Percentiles rank a stretch among this genome's conserved stretches.
Evolutionary conservation across 2,329 filamentous ascomycete genomes (phyloP).

Genomic region (Fusarium papillatum): DNA sequence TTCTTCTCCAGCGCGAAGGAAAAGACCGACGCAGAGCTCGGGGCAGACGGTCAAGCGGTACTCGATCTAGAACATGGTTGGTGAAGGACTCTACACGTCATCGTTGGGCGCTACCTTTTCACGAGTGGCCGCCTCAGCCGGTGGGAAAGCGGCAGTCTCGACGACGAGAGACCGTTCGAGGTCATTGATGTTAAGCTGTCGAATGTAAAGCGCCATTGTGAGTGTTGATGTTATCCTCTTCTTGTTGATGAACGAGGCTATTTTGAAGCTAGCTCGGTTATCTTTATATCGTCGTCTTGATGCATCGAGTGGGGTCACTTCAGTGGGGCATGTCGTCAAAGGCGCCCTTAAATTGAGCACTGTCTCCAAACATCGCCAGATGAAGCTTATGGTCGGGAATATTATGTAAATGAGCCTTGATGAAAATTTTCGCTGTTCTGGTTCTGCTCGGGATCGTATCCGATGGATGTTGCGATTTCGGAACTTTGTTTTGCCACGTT

Average conservation of each 20-base stretch:
- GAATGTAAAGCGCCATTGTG: slow-evolving; percentile 42
- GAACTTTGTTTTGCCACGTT: background rate
- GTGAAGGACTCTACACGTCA: background rate
- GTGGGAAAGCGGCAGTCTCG: slow-evolving; percentile 47
- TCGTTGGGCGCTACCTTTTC: slow-evolving; percentile 39
- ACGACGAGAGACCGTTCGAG: slow-evolving; percentile 41
- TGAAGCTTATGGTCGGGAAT: background rate
- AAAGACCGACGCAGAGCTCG: slow-evolving; percentile 45
- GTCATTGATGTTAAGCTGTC: slow-evolving; percentile 38
- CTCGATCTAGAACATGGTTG: slow-evolving; percentile 39
- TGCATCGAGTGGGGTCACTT: background rate
- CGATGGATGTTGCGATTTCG: background rate
- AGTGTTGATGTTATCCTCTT: no score
- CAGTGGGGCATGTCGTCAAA: background rate
- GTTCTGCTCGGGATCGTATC: background rate
- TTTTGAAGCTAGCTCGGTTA: background rate
- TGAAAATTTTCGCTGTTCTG: background rate
- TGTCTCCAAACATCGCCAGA: background rate
- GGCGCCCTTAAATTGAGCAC: background rate
- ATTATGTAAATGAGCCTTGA: background rate
- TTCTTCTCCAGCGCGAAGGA: slow-evolving; percentile 18
- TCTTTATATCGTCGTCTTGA: background rate
- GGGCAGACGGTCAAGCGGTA: slow-evolving; percentile 45
- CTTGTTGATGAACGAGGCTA: background rate
- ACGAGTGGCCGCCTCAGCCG: slow-evolving; percentile 44